A percentile compares a stretch with the other conserved stretches of the same genome.
Evolutionary conservation across 2,329 filamentous ascomycete species (phyloP).

Genomic region (Penicillium sp.): DNA sequence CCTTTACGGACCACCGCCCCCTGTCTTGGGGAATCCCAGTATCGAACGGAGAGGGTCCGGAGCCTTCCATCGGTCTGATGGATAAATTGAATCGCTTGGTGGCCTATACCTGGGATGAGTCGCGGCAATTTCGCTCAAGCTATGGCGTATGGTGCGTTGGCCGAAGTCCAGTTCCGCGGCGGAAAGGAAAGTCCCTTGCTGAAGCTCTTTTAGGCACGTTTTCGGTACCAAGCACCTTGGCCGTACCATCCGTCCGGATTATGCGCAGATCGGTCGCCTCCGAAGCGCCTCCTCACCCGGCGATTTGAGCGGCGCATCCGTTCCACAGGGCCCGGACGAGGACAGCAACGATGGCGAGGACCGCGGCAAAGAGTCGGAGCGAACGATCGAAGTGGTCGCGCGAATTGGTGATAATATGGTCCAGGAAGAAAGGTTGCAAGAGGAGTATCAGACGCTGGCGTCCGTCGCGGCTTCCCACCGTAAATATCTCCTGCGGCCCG

Average conservation of each 20-base stretch:
- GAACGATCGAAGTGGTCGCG: constrained; percentile 6
- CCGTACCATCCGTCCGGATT: background rate
- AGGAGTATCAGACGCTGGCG: constrained; percentile 6
- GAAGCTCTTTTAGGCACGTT: constrained; percentile 4
- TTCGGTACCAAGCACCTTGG: constrained; percentile 1
- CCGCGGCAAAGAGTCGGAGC: background rate
- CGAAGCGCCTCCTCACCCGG: too few species aligned
- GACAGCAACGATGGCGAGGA: background rate
- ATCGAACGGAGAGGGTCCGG: too few species aligned
- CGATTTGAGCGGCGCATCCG: too few species aligned
- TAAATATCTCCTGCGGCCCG: constrained; percentile 1
- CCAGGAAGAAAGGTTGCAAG: constrained; percentile 2
- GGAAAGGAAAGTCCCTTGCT: background rate
- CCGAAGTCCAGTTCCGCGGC: too few species aligned
- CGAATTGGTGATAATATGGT: constrained; percentile 1
- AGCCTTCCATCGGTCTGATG: too few species aligned
- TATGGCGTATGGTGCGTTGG: too few species aligned
- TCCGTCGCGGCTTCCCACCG: background rate
- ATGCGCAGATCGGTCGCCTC: background rate
- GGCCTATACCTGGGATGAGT: too few species aligned
- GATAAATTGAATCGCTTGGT: too few species aligned
- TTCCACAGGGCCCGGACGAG: too few species aligned
- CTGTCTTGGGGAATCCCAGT: too few species aligned
- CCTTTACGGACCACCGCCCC: too few species aligned
- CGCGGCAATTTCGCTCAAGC: too few species aligned